A percentile compares a stretch with the other conserved stretches of the same genome.
phyloP scores from a whole-genome alignment of 108 stramenopile species.

The Cylindrotheca closterium region DNA sequence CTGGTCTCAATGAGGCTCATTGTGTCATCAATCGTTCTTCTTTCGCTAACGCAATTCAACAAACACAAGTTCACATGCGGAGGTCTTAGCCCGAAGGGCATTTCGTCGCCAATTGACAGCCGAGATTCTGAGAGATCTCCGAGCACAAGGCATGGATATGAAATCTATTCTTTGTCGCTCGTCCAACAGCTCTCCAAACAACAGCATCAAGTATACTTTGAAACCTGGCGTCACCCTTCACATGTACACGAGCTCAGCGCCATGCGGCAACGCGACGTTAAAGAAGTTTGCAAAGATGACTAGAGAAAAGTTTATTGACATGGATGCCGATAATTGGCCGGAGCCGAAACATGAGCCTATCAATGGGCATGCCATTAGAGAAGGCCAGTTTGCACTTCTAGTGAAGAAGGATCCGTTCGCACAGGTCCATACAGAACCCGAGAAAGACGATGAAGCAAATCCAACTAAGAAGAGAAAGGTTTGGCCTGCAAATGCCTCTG shows the following conservation, averaged over 20 bases:
- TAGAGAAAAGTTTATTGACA: slow-evolving; percentile 61
- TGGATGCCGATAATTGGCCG: slow-evolving; percentile 80
- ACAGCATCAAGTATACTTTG: slow-evolving; percentile 33
- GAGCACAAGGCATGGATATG: not conserved
- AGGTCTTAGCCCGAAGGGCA: slow-evolving; percentile 78
- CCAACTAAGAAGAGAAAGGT: slow-evolving; percentile 9
- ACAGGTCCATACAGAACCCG: not conserved
- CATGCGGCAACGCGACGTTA: slow-evolving; percentile 83
- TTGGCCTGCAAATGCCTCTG: slow-evolving; percentile 71
- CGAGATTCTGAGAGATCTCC: slow-evolving; percentile 54
- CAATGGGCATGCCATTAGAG: slow-evolving; percentile 54
- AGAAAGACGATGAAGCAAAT: not conserved
- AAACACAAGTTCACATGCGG: slow-evolving; percentile 54
- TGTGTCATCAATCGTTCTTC: no score
- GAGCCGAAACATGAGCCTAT: slow-evolving; percentile 47
- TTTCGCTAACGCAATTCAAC: no score
- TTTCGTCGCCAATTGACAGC: slow-evolving; percentile 65
- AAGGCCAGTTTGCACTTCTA: slow-evolving; percentile 76
- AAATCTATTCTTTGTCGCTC: slow-evolving; percentile 15
- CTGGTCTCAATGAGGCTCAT: no score
- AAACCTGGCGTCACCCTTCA: slow-evolving; percentile 68
- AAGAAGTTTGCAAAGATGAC: slow-evolving; percentile 84
- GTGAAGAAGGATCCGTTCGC: slow-evolving; percentile 58
- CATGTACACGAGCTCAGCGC: slow-evolving; percentile 82
- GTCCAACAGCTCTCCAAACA: not conserved